phyloP scores from a whole-genome alignment of 441 rosid genomes.

The Populus hybrid region DNA sequence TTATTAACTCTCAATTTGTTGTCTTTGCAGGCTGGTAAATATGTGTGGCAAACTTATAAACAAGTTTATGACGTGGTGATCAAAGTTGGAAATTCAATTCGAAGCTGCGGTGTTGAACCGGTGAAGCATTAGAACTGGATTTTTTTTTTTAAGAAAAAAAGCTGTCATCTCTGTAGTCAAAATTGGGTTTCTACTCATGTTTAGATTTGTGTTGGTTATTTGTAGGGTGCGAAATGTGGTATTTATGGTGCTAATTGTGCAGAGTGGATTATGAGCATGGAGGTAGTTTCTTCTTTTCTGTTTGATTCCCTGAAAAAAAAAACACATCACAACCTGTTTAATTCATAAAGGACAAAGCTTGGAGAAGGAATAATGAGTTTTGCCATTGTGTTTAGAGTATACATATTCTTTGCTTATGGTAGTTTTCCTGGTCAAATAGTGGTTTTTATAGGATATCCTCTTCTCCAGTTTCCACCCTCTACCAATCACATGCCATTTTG shows the following conservation, averaged over 20 bases:
- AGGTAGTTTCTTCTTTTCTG: constrained; percentile 41
- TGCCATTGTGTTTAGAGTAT: background rate
- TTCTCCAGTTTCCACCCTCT: background rate
- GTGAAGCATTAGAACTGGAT: constrained; percentile 29
- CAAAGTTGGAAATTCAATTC: constrained; percentile 76
- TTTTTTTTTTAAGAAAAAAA: too few relatives aligned
- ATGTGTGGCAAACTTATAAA: constrained; percentile 77
- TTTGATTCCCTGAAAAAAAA: background rate
- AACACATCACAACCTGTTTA: background rate
- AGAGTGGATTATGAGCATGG: constrained; percentile 98
- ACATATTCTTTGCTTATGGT: background rate
- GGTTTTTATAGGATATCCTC: background rate
- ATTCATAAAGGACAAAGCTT: background rate
- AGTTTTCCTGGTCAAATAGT: background rate
- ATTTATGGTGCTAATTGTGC: constrained; percentile 81
- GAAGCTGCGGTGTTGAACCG: constrained; percentile 72
- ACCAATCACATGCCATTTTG: background rate
- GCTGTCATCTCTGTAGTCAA: background rate
- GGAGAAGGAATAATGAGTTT: background rate
- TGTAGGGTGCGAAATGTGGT: constrained; percentile 85
- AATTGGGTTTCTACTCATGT: background rate
- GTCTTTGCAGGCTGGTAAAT: constrained; percentile 66
- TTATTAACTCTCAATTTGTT: background rate
- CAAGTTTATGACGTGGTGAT: constrained; percentile 75
- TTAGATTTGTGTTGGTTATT: constrained; percentile 4